Percentiles rank a stretch among this genome's conserved stretches.
Conservation (phyloP, 495 filamentous ascomycete genomes). For the Cladorrhinum samala region DNA sequence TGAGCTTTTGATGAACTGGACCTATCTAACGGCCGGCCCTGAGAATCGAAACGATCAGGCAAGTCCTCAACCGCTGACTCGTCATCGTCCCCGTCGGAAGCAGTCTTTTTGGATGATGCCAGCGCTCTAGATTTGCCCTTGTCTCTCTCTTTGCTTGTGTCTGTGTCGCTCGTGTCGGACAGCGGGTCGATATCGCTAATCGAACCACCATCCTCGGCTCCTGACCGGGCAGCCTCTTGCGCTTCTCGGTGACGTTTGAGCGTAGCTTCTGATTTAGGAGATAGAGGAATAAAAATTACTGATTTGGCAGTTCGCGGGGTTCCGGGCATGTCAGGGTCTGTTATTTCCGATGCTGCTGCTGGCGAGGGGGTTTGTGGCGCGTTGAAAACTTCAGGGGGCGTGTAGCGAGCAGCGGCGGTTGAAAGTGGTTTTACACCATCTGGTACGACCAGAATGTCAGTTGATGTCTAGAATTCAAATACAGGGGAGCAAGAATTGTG, state of each 20-base stretch:
- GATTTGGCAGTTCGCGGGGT: constrained; percentile 24
- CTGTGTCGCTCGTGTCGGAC: neutral
- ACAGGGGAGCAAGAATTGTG: too few relatives aligned
- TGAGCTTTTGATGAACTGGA: neutral
- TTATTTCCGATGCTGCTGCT: neutral
- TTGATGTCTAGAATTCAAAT: too few relatives aligned
- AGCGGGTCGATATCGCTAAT: constrained; percentile 1
- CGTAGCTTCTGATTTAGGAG: constrained; percentile 35
- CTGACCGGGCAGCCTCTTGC: constrained; percentile 15
- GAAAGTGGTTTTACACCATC: constrained; percentile 34
- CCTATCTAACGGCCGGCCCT: constrained; percentile 45
- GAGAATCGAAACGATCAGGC: constrained; percentile 59
- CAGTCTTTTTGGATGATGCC: constrained; percentile 15
- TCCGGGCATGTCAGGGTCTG: constrained; percentile 11
- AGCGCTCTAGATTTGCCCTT: neutral
- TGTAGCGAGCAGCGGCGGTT: neutral
- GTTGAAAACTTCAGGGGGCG: neutral
- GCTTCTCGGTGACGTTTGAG: constrained; percentile 32
- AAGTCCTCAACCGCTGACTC: constrained; percentile 42
- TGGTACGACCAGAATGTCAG: too few relatives aligned
- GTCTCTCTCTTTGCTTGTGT: neutral
- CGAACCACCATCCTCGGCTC: constrained; percentile 8
- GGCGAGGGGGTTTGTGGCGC: neutral
- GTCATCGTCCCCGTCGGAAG: constrained; percentile 19
- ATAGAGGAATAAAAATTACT: constrained; percentile 40